phyloP scores from a whole-genome alignment of 2,329 filamentous ascomycete species.

The Fusarium protoensiforme region DNA sequence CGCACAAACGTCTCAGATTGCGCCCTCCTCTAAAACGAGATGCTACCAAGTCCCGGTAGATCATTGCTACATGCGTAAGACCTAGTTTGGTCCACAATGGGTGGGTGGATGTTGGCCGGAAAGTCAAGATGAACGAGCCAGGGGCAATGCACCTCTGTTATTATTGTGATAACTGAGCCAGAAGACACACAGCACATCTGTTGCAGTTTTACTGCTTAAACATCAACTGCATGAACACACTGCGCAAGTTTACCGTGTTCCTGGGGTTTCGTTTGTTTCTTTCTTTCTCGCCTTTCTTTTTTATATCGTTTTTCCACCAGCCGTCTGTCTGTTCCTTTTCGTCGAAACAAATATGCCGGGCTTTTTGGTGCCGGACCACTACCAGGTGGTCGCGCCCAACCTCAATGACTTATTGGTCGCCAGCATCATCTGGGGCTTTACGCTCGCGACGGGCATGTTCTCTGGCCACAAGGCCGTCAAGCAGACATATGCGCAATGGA shows the following conservation, averaged over 20 bases:
- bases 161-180: neutral
- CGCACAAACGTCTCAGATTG: neutral
- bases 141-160: neutral
- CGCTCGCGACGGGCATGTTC: conserved; percentile 34
- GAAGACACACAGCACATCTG: neutral
- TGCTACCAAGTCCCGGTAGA: neutral
- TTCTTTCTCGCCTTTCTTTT: neutral
- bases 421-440: conserved; percentile 41
- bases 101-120: neutral
- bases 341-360: conserved; percentile 16
- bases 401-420: conserved; percentile 34
- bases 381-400: conserved; percentile 17
- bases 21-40: neutral
- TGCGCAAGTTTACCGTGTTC: neutral
- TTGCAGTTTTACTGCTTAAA: neutral
- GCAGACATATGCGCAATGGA: conserved; percentile 34
- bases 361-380: conserved; percentile 32
- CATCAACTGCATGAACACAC: neutral
- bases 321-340: neutral
- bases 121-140: neutral
- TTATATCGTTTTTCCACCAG: neutral
- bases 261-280: neutral
- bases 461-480: conserved; percentile 30
- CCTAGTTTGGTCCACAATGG: neutral
- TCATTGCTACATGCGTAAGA: neutral